A percentile compares a stretch with the other conserved stretches of the same genome.
phyloP scores from a whole-genome alignment of 106 monocot species.

The Narthecium ossifragum region DNA sequence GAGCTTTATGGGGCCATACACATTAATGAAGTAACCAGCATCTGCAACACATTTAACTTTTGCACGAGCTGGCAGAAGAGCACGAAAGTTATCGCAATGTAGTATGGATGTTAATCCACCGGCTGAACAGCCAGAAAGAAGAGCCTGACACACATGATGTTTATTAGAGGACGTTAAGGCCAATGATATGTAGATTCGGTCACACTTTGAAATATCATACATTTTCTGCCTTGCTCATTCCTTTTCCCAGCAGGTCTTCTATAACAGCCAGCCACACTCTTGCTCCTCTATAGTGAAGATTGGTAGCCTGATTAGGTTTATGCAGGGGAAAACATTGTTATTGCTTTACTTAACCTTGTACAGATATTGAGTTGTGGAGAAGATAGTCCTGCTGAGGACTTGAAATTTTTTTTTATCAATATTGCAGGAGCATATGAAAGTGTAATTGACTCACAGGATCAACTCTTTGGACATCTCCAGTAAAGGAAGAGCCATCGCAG shows the following conservation, averaged over 20 bases:
- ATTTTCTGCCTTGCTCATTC: slow-evolving; percentile 70
- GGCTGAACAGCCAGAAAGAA: slow-evolving; percentile 85
- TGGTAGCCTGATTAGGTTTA: slow-evolving; percentile 32
- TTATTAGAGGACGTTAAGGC: too few species aligned
- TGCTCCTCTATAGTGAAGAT: slow-evolving; percentile 81
- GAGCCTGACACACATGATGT: too few species aligned
- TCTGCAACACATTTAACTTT: slow-evolving; percentile 93
- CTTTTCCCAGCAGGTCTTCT: slow-evolving; percentile 69
- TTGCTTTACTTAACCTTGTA: too few species aligned
- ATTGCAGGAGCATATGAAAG: background rate
- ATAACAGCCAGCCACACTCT: slow-evolving; percentile 78
- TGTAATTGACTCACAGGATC: slow-evolving; percentile 52
- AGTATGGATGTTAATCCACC: slow-evolving; percentile 88
- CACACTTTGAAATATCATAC: slow-evolving; percentile 23
- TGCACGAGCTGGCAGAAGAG: slow-evolving; percentile 55
- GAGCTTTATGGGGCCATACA: too few species aligned
- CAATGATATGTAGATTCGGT: too few species aligned
- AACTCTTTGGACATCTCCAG: slow-evolving; percentile 81
- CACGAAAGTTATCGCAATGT: slow-evolving; percentile 74
- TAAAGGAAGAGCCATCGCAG: slow-evolving; percentile 94
- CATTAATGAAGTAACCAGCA: slow-evolving; percentile 94
- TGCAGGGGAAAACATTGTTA: too few species aligned
- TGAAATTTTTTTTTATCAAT: too few species aligned
- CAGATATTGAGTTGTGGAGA: too few species aligned
- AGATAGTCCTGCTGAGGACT: too few species aligned